Percentiles rank a stretch among this genome's conserved stretches.
Evolutionary conservation across 2,329 filamentous ascomycete species (phyloP).

Genomic region (Colletotrichum limetticola): DNA sequence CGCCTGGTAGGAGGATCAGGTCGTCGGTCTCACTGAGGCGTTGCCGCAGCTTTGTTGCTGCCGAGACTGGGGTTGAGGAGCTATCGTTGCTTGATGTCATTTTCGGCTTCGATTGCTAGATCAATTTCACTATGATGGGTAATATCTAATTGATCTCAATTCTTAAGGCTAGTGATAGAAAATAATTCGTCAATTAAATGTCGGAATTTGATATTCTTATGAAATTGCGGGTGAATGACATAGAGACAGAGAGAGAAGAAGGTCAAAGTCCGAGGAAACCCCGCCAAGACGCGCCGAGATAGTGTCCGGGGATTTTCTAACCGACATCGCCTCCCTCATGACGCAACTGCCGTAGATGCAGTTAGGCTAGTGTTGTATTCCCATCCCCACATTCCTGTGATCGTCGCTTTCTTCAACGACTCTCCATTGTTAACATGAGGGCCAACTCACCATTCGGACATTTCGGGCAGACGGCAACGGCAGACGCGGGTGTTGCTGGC

Average conservation of each 20-base stretch:
- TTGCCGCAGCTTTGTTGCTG: slow-evolving; percentile 50
- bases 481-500: not conserved
- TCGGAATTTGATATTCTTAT: not conserved
- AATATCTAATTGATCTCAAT: too few species aligned
- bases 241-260: not conserved
- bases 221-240: not conserved
- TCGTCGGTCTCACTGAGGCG: slow-evolving; percentile 50
- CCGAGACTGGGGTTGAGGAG: slow-evolving; percentile 18
- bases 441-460: not conserved
- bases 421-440: not conserved
- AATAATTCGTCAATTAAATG: not conserved
- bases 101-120: not conserved
- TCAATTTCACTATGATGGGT: too few species aligned
- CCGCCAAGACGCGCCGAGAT: not conserved
- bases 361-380: not conserved
- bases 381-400: not conserved
- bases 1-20: slow-evolving; percentile 69
- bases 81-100: slow-evolving; percentile 10
- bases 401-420: not conserved
- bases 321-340: not conserved
- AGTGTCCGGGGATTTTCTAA: not conserved
- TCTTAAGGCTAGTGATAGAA: not conserved
- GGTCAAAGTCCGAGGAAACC: not conserved
- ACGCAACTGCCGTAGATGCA: slow-evolving; percentile 1
- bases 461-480: slow-evolving; percentile 1